Evolutionary conservation across 441 rosid species (phyloP).

Genomic region (Populus hybrid): DNA sequence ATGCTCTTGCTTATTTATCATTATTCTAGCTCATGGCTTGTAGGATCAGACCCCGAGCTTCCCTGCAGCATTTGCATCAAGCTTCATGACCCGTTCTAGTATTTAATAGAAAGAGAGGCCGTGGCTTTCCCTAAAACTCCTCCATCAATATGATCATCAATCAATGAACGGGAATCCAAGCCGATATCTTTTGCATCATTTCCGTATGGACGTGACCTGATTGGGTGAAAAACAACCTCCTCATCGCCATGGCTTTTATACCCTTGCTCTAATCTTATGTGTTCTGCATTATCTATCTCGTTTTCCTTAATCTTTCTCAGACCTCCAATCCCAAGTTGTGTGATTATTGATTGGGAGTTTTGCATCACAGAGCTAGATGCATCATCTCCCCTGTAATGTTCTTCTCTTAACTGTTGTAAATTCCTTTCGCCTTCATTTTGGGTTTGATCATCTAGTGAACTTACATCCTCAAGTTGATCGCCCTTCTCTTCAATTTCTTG

Average conservation of each 20-base stretch:
- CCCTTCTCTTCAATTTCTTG: slow-evolving; percentile 28
- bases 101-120: not conserved
- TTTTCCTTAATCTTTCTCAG: slow-evolving; percentile 21
- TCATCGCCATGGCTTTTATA: not conserved
- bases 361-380: slow-evolving; percentile 23
- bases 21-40: not conserved
- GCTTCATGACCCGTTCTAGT: not conserved
- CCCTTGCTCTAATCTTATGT: not conserved
- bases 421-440: slow-evolving; percentile 8
- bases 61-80: not conserved
- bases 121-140: not conserved
- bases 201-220: not conserved
- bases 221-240: not conserved
- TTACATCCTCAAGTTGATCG: slow-evolving; percentile 19
- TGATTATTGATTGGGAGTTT: not conserved
- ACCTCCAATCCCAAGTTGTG: slow-evolving; percentile 14
- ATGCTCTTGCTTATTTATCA: not conserved
- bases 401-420: slow-evolving; percentile 19
- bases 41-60: not conserved
- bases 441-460: slow-evolving; percentile 17
- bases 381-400: slow-evolving; percentile 25
- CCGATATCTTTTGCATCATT: not conserved
- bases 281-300: not conserved
- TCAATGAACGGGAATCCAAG: not conserved
- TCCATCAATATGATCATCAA: not conserved